A percentile compares a stretch with the other conserved stretches of the same genome.
Conservation (phyloP, 495 filamentous ascomycete species). For the Aspergillus leporis region DNA sequence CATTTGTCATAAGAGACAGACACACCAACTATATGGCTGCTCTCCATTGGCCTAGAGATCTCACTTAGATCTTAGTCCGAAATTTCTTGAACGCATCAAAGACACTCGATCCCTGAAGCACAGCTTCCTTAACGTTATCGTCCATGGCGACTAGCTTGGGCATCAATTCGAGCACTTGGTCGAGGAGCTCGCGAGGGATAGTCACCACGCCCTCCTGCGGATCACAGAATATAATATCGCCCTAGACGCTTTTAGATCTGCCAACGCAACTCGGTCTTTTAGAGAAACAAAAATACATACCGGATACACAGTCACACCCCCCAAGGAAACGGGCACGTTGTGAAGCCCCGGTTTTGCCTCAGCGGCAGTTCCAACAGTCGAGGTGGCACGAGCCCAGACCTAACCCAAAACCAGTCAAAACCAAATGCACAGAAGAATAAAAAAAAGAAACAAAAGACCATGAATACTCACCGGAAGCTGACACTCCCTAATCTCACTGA, state of each 20-base stretch:
- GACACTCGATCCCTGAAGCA: slow-evolving; percentile 55
- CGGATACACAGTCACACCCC: slow-evolving; percentile 48
- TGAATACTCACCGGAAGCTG: slow-evolving; percentile 47
- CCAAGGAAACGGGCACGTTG: slow-evolving; percentile 53
- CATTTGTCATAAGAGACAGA: background rate
- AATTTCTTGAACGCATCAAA: slow-evolving; percentile 57
- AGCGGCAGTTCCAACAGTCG: slow-evolving; percentile 60
- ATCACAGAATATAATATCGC: slow-evolving; percentile 66
- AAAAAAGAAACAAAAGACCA: slow-evolving; percentile 2
- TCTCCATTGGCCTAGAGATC: background rate
- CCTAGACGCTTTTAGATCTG: slow-evolving; percentile 29
- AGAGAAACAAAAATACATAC: slow-evolving; percentile 29
- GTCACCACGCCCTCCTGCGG: slow-evolving; percentile 60
- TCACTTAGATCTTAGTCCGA: slow-evolving; percentile 21
- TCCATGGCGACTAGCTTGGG: slow-evolving; percentile 60
- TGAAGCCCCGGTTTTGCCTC: slow-evolving; percentile 58
- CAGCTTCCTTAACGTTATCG: slow-evolving; percentile 59
- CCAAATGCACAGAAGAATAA: background rate
- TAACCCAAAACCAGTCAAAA: slow-evolving; percentile 14
- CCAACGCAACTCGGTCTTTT: background rate
- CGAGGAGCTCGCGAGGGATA: slow-evolving; percentile 55
- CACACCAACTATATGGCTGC: background rate
- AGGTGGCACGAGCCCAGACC: slow-evolving; percentile 58
- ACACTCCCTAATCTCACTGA: slow-evolving; percentile 50
- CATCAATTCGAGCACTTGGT: slow-evolving; percentile 52